Evolutionary conservation across 441 rosid genomes (phyloP).

Genomic region (Pelargonium australe): DNA sequence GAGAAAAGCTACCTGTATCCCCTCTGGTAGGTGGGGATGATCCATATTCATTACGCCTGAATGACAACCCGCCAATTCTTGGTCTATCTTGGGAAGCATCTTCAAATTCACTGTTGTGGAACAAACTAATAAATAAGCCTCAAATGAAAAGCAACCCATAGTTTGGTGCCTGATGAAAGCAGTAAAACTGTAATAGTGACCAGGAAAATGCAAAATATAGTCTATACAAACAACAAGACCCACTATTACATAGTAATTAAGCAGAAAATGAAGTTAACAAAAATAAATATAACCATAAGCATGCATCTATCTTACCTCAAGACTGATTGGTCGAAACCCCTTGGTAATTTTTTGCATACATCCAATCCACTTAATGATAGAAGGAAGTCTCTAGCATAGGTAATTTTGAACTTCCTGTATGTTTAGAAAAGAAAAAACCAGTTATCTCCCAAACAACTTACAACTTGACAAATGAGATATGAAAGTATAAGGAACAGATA

Average conservation of each 20-base stretch:
- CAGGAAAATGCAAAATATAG: conserved; percentile 6
- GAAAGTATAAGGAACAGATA: conserved; percentile 13
- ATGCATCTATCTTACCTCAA: conserved; percentile 41
- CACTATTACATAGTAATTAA: neutral
- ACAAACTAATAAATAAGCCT: conserved; percentile 15
- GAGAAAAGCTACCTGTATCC: conserved; percentile 47
- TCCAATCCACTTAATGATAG: conserved; percentile 66
- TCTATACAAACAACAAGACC: neutral
- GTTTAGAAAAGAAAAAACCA: conserved; percentile 16
- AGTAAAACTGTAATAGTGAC: conserved; percentile 12
- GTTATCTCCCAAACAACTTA: conserved; percentile 16
- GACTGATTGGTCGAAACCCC: conserved; percentile 50
- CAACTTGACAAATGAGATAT: neutral
- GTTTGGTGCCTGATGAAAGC: conserved; percentile 1
- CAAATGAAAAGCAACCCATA: conserved; percentile 4
- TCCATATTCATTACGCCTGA: conserved; percentile 66
- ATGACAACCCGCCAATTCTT: conserved; percentile 49
- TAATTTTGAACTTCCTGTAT: conserved; percentile 52
- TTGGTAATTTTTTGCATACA: conserved; percentile 63
- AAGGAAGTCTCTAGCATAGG: conserved; percentile 64
- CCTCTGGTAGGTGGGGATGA: conserved; percentile 91
- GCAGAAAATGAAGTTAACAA: conserved; percentile 1
- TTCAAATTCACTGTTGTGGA: conserved; percentile 48
- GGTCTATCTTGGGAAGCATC: conserved; percentile 58
- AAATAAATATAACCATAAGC: conserved; percentile 1